Base-by-base conservation (phyloP, 495 filamentous ascomycete genomes). In the Hyphodiscus hymeniophilus region DNA sequence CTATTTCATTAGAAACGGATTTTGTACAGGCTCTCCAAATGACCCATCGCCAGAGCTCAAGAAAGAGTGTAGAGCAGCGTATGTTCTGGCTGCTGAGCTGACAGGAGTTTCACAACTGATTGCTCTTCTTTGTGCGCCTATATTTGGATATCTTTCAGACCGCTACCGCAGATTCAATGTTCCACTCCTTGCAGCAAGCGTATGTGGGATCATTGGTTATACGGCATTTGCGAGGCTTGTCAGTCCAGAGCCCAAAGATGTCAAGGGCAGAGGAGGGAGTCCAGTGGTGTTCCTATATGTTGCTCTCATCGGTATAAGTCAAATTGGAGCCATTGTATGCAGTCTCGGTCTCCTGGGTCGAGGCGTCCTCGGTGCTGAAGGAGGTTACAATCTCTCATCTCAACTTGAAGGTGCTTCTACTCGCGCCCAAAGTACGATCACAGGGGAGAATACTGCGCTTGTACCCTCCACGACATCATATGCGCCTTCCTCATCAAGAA, bases 291-390 rank as follows among this genome's bases (percentile, higher is more conserved):
- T 94, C 57, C 34, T 85, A n/a, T 72, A 88, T 15, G 87, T 88
- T 45, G 76, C 80, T 2, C 60, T 94, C 11, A 72, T 96, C 17
- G 92, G 92, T 2, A 74, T 94, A 42, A 88, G 82, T 52, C 94
- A 98, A 64, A 97, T 98, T 47, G 94, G 91, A 6, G 80, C 88
- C 10, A 96, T 98, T 49, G 92, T 98, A 0, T 94, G 89, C 63
- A 91, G 85, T 48, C 71, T 98, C 13, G 89, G 86, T 0, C 80
- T 94, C 1, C 70, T 98, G 5, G 87, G 84, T 18, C 77, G 81
- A 6, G 89, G 85, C 2, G 81, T 96, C 30, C 68, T 94, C 28
- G 72, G 79, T 24, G 73, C 66, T 7, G 71, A 76, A 17, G 48
- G 50, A 15, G 55, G 53, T 7, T 54, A 54, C 30, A 56, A 42